Percentiles rank a stretch among this genome's conserved stretches.
These are phyloP conservation scores for Drechslera avenae DNA, from an alignment of 2,329 filamentous ascomycete species.

Conservation along the genomic window DNA sequence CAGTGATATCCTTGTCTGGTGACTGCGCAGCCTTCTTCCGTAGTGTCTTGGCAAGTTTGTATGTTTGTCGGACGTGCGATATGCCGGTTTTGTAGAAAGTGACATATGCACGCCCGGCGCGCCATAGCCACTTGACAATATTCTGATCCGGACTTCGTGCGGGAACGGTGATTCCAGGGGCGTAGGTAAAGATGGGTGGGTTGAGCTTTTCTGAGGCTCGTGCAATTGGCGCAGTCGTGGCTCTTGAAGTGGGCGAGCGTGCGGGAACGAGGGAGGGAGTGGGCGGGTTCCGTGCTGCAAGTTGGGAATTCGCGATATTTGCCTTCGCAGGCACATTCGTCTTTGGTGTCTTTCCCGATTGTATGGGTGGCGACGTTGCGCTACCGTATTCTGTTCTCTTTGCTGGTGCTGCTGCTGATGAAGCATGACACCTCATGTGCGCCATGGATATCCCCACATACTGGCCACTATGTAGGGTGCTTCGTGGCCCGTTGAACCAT, in stretches of 20 bases:
- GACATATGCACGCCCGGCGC: constrained; percentile 74
- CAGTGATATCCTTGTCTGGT: constrained; percentile 3
- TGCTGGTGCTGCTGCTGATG: constrained; percentile 10
- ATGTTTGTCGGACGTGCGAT: constrained; percentile 73
- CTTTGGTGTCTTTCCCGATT: constrained; percentile 13
- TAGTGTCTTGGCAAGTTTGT: constrained; percentile 51
- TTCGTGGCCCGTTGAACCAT: constrained; percentile 9
- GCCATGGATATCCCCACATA: not conserved
- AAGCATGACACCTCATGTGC: constrained; percentile 7
- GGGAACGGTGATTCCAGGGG: constrained; percentile 70
- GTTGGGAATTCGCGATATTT: not conserved
- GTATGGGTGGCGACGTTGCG: constrained; percentile 3
- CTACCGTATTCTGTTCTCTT: constrained; percentile 11
- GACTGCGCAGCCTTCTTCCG: constrained; percentile 46
- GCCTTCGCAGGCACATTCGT: constrained; percentile 8
- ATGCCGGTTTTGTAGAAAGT: constrained; percentile 88
- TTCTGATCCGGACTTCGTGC: constrained; percentile 54
- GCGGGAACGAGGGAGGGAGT: constrained; percentile 4
- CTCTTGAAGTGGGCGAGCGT: not conserved
- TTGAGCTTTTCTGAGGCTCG: constrained; percentile 59
- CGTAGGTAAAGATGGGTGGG: constrained; percentile 73
- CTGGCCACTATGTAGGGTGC: not conserved
- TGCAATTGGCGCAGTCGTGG: constrained; percentile 9
- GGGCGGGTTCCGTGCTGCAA: not conserved
- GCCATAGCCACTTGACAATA: constrained; percentile 60